phyloP scores from a whole-genome alignment of 805 yeast species.

The Yarrowia yakushimensis region DNA sequence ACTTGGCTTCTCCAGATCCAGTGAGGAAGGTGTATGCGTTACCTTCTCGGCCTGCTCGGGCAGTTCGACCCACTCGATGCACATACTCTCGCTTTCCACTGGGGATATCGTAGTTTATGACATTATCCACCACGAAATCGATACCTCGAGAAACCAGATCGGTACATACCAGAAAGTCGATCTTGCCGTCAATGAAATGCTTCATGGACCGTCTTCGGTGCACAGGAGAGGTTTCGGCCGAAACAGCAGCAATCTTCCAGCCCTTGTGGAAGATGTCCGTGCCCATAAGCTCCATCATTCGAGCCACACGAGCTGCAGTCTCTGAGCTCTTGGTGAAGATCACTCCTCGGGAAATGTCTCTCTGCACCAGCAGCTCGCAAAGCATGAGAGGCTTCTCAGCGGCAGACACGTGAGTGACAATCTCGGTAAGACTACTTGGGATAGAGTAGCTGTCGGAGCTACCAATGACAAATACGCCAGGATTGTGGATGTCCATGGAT shows the following conservation, averaged over 20 bases:
- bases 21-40: slow-evolving; percentile 67
- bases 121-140: slow-evolving; percentile 69
- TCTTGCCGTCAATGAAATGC: slow-evolving; percentile 53
- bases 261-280: slow-evolving; percentile 29
- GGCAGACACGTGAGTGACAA: slow-evolving; percentile 36
- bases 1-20: slow-evolving; percentile 72
- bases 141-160: slow-evolving; percentile 96
- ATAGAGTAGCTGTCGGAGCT: slow-evolving; percentile 39
- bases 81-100: slow-evolving; percentile 85
- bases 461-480: slow-evolving; percentile 73
- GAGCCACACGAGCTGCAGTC: slow-evolving; percentile 73
- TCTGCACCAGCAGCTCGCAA: slow-evolving; percentile 48
- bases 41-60: slow-evolving; percentile 84
- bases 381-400: slow-evolving; percentile 70
- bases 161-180: slow-evolving; percentile 61
- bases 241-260: slow-evolving; percentile 26
- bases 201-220: slow-evolving; percentile 56
- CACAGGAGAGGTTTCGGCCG: slow-evolving; percentile 41
- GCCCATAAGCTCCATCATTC: slow-evolving; percentile 50
- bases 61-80: slow-evolving; percentile 96
- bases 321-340: slow-evolving; percentile 80
- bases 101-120: slow-evolving; percentile 89
- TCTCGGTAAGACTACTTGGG: slow-evolving; percentile 40
- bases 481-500: slow-evolving; percentile 62
- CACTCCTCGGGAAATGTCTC: slow-evolving; percentile 42